phyloP scores from a whole-genome alignment of 2,329 filamentous ascomycete species.

The Fusarium clavum region DNA sequence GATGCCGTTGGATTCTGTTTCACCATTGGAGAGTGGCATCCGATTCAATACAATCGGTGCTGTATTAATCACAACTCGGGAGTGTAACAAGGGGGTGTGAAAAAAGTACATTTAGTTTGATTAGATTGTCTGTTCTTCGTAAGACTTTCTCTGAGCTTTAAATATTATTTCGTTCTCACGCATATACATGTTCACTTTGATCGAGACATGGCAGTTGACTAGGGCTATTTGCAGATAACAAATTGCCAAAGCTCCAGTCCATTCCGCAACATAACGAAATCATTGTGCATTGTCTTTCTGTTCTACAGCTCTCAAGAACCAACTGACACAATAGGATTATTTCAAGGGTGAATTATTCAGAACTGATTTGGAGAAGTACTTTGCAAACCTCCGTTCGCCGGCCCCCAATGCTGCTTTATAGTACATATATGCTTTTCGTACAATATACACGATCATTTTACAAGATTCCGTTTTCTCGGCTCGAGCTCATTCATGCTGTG shows the following conservation, averaged over 20 bases:
- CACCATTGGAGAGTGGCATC: not conserved
- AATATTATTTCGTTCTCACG: not conserved
- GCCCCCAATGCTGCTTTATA: conserved; percentile 45
- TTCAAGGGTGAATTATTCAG: conserved; percentile 11
- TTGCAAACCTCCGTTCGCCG: conserved; percentile 36
- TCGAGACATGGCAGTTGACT: not conserved
- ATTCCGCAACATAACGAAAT: not conserved
- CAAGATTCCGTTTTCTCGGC: conserved; percentile 23
- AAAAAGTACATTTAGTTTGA: not conserved
- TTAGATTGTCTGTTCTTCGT: not conserved
- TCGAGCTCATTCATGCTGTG: conserved; percentile 1
- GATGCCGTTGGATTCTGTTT: conserved; percentile 20
- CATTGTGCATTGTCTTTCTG: not conserved
- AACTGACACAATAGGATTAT: not conserved
- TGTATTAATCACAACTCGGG: not conserved
- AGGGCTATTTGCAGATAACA: too few relatives aligned
- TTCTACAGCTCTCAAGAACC: not conserved
- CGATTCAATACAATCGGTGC: not conserved
- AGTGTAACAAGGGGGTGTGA: not conserved
- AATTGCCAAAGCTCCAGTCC: not conserved
- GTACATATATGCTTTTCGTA: conserved; percentile 46
- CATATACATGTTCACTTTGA: not conserved
- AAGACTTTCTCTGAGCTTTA: not conserved
- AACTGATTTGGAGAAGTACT: conserved; percentile 42
- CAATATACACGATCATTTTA: conserved; percentile 45